Base-by-base conservation (phyloP, 2,329 filamentous ascomycete genomes). In the Sporothrix pallida region DNA sequence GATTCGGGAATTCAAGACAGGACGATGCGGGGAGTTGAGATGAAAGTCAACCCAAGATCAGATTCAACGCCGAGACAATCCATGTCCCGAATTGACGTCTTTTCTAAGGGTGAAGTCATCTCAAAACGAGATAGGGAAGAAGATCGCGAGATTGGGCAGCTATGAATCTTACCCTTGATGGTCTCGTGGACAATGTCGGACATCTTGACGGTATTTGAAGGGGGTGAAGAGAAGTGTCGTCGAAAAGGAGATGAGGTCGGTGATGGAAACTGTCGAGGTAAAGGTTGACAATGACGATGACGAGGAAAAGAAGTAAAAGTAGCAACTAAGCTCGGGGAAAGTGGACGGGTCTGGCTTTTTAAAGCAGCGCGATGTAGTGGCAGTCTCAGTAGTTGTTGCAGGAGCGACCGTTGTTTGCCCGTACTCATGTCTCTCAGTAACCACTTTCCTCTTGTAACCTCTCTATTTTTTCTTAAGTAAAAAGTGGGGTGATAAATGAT, bases 111-210 rank as follows among this genome's bases (percentile, higher is more conserved):
- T 15, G 5, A 26, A 9, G 62, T 37, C 20, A 46, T 48, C n/a
- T 23, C 20, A 5, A 26, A 46, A 46, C 9, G 10, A 13, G n/a
- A 23, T 2, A 6, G 10, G 9, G n/a, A 12, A 67, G 5, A 58
- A 8, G 13, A 72, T 69, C 62, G 46, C 42, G 62, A 48, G 62
- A 58, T 73, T 54, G 52, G 54, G 54, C 65, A 48, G 62, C 62
- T 46, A 44, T 42, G 10, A 9, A 20, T 37, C 83, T 78, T 86
- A 91, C 90, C 90, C 85, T 93, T 88, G 87, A 93, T 93, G 81
- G 91, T 93, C 82, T 90, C 89, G 87, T 93, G 91, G 78, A 87
- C 88, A 83, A 93, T 89, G 81, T 93, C 88, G 83, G 86, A 84
- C 91, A 93, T 93, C 80, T 80, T 89, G 82, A 63, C 58, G 44